These are phyloP conservation scores for Coemansia sp. DNA, from an alignment of 192 early-diverging fungal species.

Conservation along the genomic window DNA sequence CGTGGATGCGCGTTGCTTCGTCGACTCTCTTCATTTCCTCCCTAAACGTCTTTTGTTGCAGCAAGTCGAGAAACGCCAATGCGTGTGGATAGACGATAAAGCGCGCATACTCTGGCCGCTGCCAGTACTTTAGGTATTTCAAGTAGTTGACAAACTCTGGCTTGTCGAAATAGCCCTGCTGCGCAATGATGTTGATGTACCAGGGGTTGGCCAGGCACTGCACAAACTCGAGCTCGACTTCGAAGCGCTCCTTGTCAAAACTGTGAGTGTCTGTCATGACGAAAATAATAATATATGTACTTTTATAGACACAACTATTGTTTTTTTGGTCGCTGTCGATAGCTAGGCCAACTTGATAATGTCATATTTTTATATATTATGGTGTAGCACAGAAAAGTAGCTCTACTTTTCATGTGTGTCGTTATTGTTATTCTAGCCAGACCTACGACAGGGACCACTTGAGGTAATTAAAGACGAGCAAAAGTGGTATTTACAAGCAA, in stretches of 20 bases:
- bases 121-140: conserved; percentile 90
- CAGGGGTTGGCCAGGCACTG: conserved; percentile 93
- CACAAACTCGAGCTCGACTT: conserved; percentile 95
- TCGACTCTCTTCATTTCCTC: conserved; percentile 72
- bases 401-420: no score
- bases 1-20: conserved; percentile 73
- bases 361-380: no score
- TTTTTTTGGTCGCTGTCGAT: no score
- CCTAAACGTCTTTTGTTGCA: conserved; percentile 86
- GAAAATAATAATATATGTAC: no score
- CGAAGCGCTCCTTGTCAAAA: conserved; percentile 66
- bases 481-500: no score
- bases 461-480: no score
- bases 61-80: conserved; percentile 80
- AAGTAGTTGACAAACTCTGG: conserved; percentile 88
- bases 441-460: no score
- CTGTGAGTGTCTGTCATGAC: background rate
- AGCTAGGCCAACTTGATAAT: no score
- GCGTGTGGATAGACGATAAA: conserved; percentile 90
- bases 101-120: conserved; percentile 86
- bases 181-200: conserved; percentile 92
- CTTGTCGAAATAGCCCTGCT: conserved; percentile 84
- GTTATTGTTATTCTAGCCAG: no score
- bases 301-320: no score
- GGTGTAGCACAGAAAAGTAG: no score